Conservation (phyloP, 768 basidiomycete species). For the Dacryopinax spathularia region DNA sequence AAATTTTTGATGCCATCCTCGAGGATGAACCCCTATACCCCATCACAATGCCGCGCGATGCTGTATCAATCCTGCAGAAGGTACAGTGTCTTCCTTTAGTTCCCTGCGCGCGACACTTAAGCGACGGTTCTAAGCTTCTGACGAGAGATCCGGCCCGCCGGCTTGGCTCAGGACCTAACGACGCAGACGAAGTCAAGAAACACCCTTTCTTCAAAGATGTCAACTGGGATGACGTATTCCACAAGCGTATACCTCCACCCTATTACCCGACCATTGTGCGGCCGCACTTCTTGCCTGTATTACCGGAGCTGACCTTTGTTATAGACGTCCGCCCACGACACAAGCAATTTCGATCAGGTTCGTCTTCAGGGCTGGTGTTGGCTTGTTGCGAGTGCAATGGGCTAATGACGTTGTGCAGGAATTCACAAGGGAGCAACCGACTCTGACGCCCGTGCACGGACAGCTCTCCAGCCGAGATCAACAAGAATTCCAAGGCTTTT, state of each 20-base stretch:
- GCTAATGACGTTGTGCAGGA: conserved; percentile 45
- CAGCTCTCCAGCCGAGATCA: conserved; percentile 83
- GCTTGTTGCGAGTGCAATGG: not conserved
- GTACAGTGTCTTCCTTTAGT: conserved; percentile 28
- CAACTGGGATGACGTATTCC: conserved; percentile 88
- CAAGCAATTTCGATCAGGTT: conserved; percentile 27
- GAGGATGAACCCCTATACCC: conserved; percentile 98
- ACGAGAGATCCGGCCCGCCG: conserved; percentile 84
- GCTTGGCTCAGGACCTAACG: conserved; percentile 78
- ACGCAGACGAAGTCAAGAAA: conserved; percentile 92
- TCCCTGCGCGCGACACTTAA: not conserved
- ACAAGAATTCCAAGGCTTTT: conserved; percentile 92
- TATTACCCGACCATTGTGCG: conserved; percentile 93
- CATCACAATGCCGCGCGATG: conserved; percentile 97
- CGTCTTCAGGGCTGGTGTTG: not conserved
- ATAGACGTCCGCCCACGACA: conserved; percentile 73
- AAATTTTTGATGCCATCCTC: conserved; percentile 97
- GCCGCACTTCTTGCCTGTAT: not conserved
- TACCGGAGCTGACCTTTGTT: conserved; percentile 12
- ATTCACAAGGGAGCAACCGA: conserved; percentile 93
- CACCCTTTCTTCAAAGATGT: conserved; percentile 99
- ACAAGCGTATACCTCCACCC: conserved; percentile 93
- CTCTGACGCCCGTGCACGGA: conserved; percentile 91
- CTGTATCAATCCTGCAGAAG: conserved; percentile 89
- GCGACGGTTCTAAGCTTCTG: conserved; percentile 44